Percentiles rank a stretch among this genome's conserved stretches.
Evolutionary conservation across 1,284 basidiomycete species (phyloP).

Genomic region (Fomes fomentarius): DNA sequence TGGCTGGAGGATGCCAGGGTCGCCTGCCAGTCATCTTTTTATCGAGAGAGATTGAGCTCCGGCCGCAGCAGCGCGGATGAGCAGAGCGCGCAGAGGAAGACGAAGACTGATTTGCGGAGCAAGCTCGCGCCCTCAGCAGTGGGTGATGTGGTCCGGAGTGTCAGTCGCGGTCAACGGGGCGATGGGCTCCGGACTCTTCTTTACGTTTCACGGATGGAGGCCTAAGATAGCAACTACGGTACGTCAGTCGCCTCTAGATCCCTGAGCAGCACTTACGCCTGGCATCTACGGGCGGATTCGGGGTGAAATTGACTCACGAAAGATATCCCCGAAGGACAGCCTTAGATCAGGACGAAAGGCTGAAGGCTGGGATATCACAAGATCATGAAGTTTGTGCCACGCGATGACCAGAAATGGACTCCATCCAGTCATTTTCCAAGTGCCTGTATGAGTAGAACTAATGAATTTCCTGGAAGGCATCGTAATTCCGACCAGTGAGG

Average conservation of each 20-base stretch:
- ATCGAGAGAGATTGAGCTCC: constrained; percentile 1
- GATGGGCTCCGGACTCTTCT: constrained; percentile 13
- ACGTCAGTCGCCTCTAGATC: background rate
- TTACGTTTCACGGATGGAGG: constrained; percentile 15
- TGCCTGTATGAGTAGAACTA: too few species aligned
- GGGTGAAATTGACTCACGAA: background rate
- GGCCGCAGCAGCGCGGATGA: constrained; percentile 10
- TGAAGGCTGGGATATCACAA: too few species aligned
- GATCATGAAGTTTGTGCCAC: too few species aligned
- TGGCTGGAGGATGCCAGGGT: constrained; percentile 1
- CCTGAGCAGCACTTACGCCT: background rate
- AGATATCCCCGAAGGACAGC: constrained; percentile 2
- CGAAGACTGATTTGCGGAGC: constrained; percentile 14
- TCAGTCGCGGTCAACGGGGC: constrained; percentile 13
- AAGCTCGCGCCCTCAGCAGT: constrained; percentile 4
- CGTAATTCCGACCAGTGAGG: background rate
- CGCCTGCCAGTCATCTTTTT: constrained; percentile 2
- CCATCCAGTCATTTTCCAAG: too few species aligned
- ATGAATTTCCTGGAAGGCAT: too few species aligned
- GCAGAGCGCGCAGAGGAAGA: background rate
- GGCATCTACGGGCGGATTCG: background rate
- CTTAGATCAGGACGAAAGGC: background rate
- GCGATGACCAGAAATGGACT: too few species aligned
- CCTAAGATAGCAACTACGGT: constrained; percentile 1
- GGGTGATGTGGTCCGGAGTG: constrained; percentile 5